Conservation (phyloP, 345 rosid genomes). For the Euphorbia pulcherrima region DNA sequence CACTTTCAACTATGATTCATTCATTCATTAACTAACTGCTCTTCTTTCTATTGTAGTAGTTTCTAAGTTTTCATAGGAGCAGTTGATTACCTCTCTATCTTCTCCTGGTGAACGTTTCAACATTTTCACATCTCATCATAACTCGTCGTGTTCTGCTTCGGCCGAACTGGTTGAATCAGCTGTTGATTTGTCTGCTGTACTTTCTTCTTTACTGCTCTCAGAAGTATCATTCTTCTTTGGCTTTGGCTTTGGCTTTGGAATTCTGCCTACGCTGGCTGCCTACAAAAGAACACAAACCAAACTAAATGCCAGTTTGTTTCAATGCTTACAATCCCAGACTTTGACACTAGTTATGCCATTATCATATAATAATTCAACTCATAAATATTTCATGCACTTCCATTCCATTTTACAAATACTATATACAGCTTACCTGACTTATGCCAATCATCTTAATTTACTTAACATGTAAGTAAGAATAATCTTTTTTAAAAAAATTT, state of each 20-base stretch:
- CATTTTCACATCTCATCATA: conserved; percentile 31
- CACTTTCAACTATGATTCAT: not conserved
- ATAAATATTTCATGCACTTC: too few species aligned
- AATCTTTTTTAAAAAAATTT: too few species aligned
- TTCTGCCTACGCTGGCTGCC: conserved; percentile 59
- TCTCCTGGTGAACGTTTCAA: conserved; percentile 3
- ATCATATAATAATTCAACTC: too few species aligned
- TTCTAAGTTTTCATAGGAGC: not conserved
- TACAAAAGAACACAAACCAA: conserved; percentile 20
- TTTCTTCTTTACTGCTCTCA: conserved; percentile 30
- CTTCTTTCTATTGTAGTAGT: not conserved
- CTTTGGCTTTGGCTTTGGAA: conserved; percentile 93
- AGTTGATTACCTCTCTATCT: conserved; percentile 4
- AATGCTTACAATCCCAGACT: too few species aligned
- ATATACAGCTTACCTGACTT: too few species aligned
- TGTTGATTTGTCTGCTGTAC: conserved; percentile 26
- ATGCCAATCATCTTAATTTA: too few species aligned
- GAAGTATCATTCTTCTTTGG: conserved; percentile 51
- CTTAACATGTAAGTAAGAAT: too few species aligned
- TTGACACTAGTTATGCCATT: too few species aligned
- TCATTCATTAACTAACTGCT: not conserved
- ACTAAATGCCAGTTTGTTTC: not conserved
- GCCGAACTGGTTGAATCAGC: conserved; percentile 27
- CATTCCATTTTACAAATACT: too few species aligned
- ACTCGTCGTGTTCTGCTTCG: conserved; percentile 46